These are phyloP conservation scores for Alloascoidea africana DNA, from an alignment of 805 yeast genomes.

Conservation along the genomic window DNA sequence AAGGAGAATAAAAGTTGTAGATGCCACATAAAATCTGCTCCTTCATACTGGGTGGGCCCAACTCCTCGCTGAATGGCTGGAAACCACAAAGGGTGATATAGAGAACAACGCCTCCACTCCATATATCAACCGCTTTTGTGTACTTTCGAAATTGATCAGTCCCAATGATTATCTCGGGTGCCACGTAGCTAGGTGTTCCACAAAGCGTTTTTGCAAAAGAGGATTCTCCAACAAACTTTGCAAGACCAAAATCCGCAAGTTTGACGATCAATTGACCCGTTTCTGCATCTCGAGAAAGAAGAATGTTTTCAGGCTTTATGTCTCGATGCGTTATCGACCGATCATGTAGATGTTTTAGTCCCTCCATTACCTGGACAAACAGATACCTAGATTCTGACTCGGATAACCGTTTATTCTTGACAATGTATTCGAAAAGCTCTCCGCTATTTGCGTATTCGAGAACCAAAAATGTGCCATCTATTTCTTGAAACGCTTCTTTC, in stretches of 20 bases:
- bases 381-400: conserved; percentile 49
- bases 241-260: conserved; percentile 56
- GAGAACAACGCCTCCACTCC: conserved; percentile 70
- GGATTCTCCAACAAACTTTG: conserved; percentile 54
- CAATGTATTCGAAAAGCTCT: too few relatives aligned
- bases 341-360: conserved; percentile 21
- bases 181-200: conserved; percentile 82
- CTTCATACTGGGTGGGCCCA: conserved; percentile 66
- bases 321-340: conserved; percentile 29
- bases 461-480: too few relatives aligned
- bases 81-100: conserved; percentile 75
- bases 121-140: conserved; percentile 59
- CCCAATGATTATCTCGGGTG: conserved; percentile 49
- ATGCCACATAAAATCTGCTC: conserved; percentile 56
- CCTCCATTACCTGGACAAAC: conserved; percentile 31
- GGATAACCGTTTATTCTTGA: too few relatives aligned
- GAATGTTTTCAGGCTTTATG: too few relatives aligned
- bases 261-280: conserved; percentile 54
- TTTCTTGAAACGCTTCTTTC: too few relatives aligned
- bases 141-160: conserved; percentile 32
- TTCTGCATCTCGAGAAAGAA: conserved; percentile 26
- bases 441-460: too few relatives aligned
- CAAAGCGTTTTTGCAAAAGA: conserved; percentile 66
- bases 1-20: conserved; percentile 65
- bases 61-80: conserved; percentile 73